These are phyloP conservation scores for Boletus rufocinnamomeus DNA, from an alignment of 768 basidiomycete species.

Conservation along the genomic window DNA sequence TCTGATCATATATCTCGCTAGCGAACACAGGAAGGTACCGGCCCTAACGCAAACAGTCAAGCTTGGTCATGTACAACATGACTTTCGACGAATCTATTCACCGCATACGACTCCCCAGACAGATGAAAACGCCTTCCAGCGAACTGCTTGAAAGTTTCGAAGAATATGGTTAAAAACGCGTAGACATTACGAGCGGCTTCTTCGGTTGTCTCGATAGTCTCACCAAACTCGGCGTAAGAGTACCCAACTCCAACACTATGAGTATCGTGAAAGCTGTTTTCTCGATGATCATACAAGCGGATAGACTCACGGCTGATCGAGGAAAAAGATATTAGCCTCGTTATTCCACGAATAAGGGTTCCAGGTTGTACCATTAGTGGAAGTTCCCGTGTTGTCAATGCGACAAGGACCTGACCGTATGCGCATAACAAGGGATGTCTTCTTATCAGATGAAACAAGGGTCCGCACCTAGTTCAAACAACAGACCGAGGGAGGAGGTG, in stretches of 20 bases:
- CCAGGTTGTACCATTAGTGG: constrained; percentile 60
- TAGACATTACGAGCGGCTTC: constrained; percentile 77
- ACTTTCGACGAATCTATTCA: constrained; percentile 34
- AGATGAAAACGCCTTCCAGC: constrained; percentile 68
- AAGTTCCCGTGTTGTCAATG: constrained; percentile 58
- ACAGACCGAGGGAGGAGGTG: constrained; percentile 53
- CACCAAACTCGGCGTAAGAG: constrained; percentile 68
- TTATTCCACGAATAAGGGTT: constrained; percentile 68
- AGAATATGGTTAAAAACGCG: constrained; percentile 77
- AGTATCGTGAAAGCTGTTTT: neutral
- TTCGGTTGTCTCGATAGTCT: constrained; percentile 73
- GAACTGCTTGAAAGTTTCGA: constrained; percentile 76
- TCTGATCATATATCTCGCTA: constrained; percentile 74
- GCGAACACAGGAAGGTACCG: constrained; percentile 77
- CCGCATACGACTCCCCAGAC: constrained; percentile 74
- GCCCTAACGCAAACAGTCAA: constrained; percentile 45
- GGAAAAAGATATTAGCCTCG: constrained; percentile 69
- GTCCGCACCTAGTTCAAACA: constrained; percentile 54
- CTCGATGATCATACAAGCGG: neutral
- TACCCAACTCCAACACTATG: constrained; percentile 68
- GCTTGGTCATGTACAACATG: neutral
- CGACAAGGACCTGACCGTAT: constrained; percentile 50
- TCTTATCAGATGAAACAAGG: neutral
- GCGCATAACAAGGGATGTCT: constrained; percentile 33
- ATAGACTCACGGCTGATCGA: constrained; percentile 57